Conservation (phyloP, 495 filamentous ascomycete species). For the Bacidia gigantensis region DNA sequence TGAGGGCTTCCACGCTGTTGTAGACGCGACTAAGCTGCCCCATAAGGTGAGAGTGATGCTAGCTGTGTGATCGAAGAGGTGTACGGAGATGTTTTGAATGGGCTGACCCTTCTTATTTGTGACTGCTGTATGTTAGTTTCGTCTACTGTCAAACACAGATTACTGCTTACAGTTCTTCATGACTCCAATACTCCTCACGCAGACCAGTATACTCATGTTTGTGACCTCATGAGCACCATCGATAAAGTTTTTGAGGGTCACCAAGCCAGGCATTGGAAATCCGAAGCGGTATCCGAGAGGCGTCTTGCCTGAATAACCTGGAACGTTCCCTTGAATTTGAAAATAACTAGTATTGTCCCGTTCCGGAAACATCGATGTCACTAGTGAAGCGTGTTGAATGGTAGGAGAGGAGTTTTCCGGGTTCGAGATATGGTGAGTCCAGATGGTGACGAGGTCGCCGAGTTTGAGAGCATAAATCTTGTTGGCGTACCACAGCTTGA, state of each 20-base stretch:
- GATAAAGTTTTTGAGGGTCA: constrained; percentile 32
- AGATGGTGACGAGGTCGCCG: constrained; percentile 18
- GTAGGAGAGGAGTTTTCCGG: constrained; percentile 6
- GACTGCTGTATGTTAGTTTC: constrained; percentile 24
- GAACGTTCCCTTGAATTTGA: constrained; percentile 27
- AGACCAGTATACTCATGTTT: constrained; percentile 28
- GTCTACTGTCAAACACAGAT: background rate
- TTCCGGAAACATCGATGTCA: constrained; percentile 35
- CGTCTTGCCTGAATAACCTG: constrained; percentile 25
- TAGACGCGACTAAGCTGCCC: constrained; percentile 34
- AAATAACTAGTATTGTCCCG: constrained; percentile 31
- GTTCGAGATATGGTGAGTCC: constrained; percentile 19
- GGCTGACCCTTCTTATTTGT: constrained; percentile 31
- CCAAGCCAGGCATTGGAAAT: constrained; percentile 25
- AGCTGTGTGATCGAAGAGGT: constrained; percentile 46
- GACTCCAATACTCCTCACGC: constrained; percentile 33
- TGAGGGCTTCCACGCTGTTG: constrained; percentile 36
- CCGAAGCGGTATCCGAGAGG: constrained; percentile 25
- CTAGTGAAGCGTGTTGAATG: constrained; percentile 19
- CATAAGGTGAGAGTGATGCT: constrained; percentile 41
- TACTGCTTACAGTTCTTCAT: constrained; percentile 24
- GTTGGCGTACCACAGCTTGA: constrained; percentile 22
- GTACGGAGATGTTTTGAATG: constrained; percentile 35
- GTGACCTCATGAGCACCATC: constrained; percentile 29
- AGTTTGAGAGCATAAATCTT: constrained; percentile 17